Evolutionary conservation across 495 filamentous ascomycete genomes (phyloP).

Genomic region (Penicillium antarcticum): DNA sequence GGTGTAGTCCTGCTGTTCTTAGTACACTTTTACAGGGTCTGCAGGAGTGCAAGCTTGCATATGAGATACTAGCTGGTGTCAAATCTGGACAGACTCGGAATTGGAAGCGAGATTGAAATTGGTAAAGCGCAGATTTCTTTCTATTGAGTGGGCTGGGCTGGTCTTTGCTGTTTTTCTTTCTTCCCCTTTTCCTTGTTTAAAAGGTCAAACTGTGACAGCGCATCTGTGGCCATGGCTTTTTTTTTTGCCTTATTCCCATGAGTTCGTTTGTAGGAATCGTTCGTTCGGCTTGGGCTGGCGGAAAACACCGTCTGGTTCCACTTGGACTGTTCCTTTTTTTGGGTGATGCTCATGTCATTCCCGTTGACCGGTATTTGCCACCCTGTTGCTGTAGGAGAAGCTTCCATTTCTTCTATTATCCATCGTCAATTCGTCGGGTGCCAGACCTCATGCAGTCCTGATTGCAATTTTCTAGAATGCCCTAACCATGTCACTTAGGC

Average conservation of each 20-base stretch:
- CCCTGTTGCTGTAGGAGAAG: slow-evolving; percentile 3
- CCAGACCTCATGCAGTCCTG: slow-evolving; percentile 8
- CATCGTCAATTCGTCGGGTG: slow-evolving; percentile 7
- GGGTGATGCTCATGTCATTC: neutral
- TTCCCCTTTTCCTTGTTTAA: neutral
- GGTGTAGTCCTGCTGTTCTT: neutral
- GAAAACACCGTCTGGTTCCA: slow-evolving; percentile 15
- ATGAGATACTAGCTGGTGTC: slow-evolving; percentile 5
- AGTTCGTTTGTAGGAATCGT: slow-evolving; percentile 12
- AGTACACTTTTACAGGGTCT: neutral
- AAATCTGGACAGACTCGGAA: slow-evolving; percentile 12
- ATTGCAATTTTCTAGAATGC: slow-evolving; percentile 25
- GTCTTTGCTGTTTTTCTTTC: neutral
- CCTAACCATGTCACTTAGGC: slow-evolving; percentile 7
- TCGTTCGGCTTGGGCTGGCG: slow-evolving; percentile 19
- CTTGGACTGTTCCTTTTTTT: slow-evolving; percentile 6
- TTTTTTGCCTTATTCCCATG: neutral
- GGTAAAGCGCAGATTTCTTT: neutral
- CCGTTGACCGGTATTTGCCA: slow-evolving; percentile 1
- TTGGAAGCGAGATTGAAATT: neutral
- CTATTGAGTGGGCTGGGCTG: neutral
- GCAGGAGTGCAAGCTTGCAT: slow-evolving; percentile 12
- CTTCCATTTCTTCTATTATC: slow-evolving; percentile 23
- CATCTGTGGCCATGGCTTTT: slow-evolving; percentile 3
- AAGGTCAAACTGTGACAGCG: slow-evolving; percentile 12